Evolutionary conservation across 139 green algal species (phyloP).

Genomic region (Micromonas commoda): DNA sequence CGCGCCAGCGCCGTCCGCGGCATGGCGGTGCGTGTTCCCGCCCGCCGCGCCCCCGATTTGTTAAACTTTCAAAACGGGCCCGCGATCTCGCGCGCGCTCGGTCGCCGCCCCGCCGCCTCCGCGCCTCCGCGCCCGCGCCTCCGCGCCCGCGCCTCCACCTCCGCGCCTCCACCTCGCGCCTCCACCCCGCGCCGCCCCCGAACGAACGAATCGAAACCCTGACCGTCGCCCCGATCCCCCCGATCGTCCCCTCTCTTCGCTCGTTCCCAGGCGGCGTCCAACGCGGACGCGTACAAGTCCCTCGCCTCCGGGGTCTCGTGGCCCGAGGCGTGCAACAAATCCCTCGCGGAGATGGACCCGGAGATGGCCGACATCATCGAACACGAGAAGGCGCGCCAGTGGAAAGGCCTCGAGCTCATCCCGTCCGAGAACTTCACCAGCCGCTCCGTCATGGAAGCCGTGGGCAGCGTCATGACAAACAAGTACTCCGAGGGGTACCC

Average conservation of each 20-base stretch:
- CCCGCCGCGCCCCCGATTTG: neutral
- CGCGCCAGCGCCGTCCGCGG: neutral
- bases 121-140: too few relatives aligned
- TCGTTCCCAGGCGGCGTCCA: neutral
- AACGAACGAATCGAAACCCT: too few relatives aligned
- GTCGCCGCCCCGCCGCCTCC: too few relatives aligned
- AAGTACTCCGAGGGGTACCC: slow-evolving; percentile 93
- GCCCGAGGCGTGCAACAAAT: slow-evolving; percentile 82
- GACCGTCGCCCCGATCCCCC: too few relatives aligned
- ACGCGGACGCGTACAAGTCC: slow-evolving; percentile 17
- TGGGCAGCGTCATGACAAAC: slow-evolving; percentile 91
- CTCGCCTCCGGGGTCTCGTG: slow-evolving; percentile 42
- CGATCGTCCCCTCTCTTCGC: too few relatives aligned
- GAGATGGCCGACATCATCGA: slow-evolving; percentile 92
- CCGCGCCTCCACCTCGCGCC: too few relatives aligned
- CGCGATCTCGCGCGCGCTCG: too few relatives aligned
- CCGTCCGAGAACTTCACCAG: slow-evolving; percentile 97
- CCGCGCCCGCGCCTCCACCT: too few relatives aligned
- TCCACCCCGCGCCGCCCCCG: too few relatives aligned
- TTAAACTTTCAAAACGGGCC: too few relatives aligned
- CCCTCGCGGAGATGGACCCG: slow-evolving; percentile 80
- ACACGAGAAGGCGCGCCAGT: slow-evolving; percentile 95
- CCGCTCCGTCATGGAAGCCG: slow-evolving; percentile 86
- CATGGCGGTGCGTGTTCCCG: neutral
- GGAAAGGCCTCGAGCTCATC: slow-evolving; percentile 95